Conservation (phyloP, 495 filamentous ascomycete genomes). For the Sordaria brevicollis region DNA sequence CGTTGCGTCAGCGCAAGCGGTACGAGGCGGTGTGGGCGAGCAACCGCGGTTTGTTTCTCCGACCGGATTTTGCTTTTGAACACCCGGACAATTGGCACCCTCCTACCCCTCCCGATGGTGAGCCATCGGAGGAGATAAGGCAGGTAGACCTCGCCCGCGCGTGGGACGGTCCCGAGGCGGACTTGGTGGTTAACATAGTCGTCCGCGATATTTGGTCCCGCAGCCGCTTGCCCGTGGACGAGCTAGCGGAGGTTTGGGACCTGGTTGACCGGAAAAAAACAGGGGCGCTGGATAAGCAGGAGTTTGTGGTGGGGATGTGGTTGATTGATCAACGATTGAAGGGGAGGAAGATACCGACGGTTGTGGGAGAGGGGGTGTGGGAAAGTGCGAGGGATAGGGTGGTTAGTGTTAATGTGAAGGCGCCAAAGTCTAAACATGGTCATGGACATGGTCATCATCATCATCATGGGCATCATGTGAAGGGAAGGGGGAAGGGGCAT, state of each 20-base stretch:
- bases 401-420: conserved; percentile 29
- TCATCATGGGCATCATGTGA: not conserved
- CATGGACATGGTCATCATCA: not conserved
- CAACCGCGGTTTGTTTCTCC: conserved; percentile 57
- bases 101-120: too few relatives aligned
- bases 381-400: conserved; percentile 53
- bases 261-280: conserved; percentile 59
- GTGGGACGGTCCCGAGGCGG: conserved; percentile 18
- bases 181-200: conserved; percentile 66
- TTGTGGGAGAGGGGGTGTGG: conserved; percentile 79
- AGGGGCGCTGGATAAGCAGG: conserved; percentile 57
- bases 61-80: conserved; percentile 5
- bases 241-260: conserved; percentile 74
- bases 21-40: conserved; percentile 97
- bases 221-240: conserved; percentile 54
- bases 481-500: not conserved
- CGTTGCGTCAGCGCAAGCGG: conserved; percentile 68
- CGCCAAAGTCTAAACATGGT: not conserved
- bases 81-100: not conserved
- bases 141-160: conserved; percentile 8
- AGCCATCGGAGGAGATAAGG: not conserved
- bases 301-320: conserved; percentile 96
- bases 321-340: conserved; percentile 82
- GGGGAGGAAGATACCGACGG: conserved; percentile 75
- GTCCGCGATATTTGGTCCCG: conserved; percentile 80